Evolutionary conservation across 2,329 filamentous ascomycete genomes (phyloP).

Genomic region (Diaporthe sp.): DNA sequence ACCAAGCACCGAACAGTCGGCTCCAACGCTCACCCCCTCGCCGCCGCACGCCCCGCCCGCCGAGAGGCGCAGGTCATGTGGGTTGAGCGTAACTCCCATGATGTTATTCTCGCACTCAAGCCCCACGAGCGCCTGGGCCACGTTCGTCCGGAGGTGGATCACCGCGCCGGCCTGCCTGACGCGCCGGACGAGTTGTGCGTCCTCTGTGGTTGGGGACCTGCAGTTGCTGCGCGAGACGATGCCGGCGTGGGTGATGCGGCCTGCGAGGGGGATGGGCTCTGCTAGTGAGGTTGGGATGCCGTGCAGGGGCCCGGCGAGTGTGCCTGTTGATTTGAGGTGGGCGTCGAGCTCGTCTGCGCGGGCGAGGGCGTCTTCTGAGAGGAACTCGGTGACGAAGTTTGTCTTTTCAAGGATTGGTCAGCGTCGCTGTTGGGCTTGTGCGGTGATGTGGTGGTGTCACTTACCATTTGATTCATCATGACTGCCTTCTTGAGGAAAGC

Average conservation of each 20-base stretch:
- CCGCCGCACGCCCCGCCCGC: constrained; percentile 59
- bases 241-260: constrained; percentile 45
- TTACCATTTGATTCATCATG: constrained; percentile 60
- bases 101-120: constrained; percentile 54
- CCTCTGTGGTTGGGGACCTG: constrained; percentile 42
- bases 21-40: constrained; percentile 56
- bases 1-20: constrained; percentile 55
- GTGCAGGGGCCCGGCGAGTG: constrained; percentile 64
- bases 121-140: constrained; percentile 56
- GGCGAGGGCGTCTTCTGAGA: constrained; percentile 56
- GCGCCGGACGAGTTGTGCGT: constrained; percentile 49
- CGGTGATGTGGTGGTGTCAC: background rate
- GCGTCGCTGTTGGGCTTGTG: too few relatives aligned
- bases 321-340: constrained; percentile 51
- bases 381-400: constrained; percentile 48
- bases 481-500: constrained; percentile 65
- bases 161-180: constrained; percentile 55
- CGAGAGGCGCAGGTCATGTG: constrained; percentile 54
- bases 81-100: constrained; percentile 56
- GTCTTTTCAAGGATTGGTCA: constrained; percentile 15
- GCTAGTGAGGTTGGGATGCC: constrained; percentile 46
- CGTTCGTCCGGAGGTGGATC: constrained; percentile 58
- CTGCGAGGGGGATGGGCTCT: constrained; percentile 43
- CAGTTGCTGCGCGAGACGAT: constrained; percentile 50
- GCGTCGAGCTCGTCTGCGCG: constrained; percentile 58